phyloP scores from a whole-genome alignment of 768 basidiomycete genomes.

The Suillus paluster region DNA sequence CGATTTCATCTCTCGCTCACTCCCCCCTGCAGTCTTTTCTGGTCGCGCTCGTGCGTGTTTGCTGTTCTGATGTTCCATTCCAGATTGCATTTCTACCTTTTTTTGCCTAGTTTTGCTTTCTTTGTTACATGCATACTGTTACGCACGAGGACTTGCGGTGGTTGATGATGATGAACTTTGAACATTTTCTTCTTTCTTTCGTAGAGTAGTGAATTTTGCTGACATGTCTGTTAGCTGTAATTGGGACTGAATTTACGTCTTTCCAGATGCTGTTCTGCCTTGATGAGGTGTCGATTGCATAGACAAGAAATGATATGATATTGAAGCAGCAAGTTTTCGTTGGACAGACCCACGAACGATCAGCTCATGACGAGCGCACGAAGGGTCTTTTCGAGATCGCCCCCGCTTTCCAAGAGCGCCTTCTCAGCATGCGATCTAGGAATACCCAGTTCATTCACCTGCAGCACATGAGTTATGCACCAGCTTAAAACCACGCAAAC shows the following conservation, averaged over 20 bases:
- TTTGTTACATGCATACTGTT: not conserved
- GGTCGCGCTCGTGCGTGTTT: conserved; percentile 25
- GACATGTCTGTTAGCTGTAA: conserved; percentile 38
- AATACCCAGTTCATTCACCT: conserved; percentile 37
- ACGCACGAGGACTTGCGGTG: conserved; percentile 22
- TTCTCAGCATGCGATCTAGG: conserved; percentile 34
- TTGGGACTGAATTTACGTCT: conserved; percentile 12
- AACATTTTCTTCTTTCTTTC: conserved; percentile 8
- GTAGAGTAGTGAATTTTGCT: conserved; percentile 22
- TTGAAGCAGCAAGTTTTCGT: not conserved
- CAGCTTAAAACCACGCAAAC: conserved; percentile 12
- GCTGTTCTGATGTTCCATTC: conserved; percentile 22
- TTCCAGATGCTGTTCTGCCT: not conserved
- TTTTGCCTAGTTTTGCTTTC: conserved; percentile 10
- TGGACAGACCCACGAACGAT: not conserved
- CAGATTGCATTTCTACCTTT: conserved; percentile 14
- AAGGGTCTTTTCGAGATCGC: conserved; percentile 33
- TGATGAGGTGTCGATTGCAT: not conserved
- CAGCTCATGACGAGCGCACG: conserved; percentile 31
- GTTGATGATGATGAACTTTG: conserved; percentile 22
- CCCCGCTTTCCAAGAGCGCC: conserved; percentile 31
- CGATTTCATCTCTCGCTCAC: conserved; percentile 25
- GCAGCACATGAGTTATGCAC: not conserved
- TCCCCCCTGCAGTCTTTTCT: conserved; percentile 16
- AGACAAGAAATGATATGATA: not conserved